Evolutionary conservation across 257 asterid genomes (phyloP).

Genomic region (Handroanthus guayacan): DNA sequence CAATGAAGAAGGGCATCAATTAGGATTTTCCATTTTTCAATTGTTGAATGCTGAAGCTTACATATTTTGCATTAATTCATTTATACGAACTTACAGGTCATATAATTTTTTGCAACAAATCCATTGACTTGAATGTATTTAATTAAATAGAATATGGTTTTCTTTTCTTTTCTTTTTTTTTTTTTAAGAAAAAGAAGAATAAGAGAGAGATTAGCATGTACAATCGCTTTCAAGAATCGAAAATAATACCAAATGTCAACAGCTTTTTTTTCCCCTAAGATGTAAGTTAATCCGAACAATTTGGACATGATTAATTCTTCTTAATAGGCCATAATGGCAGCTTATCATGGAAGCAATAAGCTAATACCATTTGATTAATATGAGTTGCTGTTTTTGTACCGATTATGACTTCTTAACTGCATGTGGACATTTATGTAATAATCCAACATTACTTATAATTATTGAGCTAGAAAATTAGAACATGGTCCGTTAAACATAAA

Average conservation of each 20-base stretch:
- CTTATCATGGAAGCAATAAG: conserved; percentile 1
- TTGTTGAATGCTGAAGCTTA: too few relatives aligned
- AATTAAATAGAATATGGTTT: too few relatives aligned
- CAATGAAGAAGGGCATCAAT: too few relatives aligned
- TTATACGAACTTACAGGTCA: too few relatives aligned
- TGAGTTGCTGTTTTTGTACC: conserved; percentile 11
- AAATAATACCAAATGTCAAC: background rate
- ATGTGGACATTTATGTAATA: conserved; percentile 36
- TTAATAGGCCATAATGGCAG: conserved; percentile 9
- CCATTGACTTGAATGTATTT: too few relatives aligned
- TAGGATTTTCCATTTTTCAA: too few relatives aligned
- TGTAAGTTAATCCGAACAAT: background rate
- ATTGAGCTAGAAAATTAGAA: conserved; percentile 39
- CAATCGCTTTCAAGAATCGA: background rate
- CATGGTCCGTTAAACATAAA: conserved; percentile 33
- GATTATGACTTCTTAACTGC: conserved; percentile 46
- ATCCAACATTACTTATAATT: conserved; percentile 35
- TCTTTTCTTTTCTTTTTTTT: too few relatives aligned
- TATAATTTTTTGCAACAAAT: too few relatives aligned
- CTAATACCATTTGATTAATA: background rate
- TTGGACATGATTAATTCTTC: background rate
- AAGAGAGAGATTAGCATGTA: background rate
- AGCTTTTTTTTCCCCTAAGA: background rate
- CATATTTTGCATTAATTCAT: too few relatives aligned
- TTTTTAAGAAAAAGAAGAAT: too few relatives aligned